These are phyloP conservation scores for Paecilomyces sp. DNA, from an alignment of 2,329 filamentous ascomycete genomes.

Conservation along the genomic window DNA sequence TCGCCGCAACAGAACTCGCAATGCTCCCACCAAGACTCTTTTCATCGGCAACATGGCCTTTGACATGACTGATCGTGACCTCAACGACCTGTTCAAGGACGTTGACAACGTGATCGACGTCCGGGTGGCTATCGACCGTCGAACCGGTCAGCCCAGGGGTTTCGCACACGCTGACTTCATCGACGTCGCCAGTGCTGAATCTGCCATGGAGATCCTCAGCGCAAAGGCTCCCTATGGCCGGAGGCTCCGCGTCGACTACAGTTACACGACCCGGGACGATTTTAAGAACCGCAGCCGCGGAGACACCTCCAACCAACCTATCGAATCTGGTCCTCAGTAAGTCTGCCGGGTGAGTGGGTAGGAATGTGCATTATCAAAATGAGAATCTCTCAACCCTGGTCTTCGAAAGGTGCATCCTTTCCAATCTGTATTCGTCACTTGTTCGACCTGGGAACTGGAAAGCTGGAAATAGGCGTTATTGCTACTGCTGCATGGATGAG, in stretches of 20 bases:
- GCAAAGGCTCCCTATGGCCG: slow-evolving; percentile 59
- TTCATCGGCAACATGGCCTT: slow-evolving; percentile 84
- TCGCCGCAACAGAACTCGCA: slow-evolving; percentile 9
- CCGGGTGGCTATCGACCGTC: slow-evolving; percentile 73
- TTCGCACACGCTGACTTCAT: slow-evolving; percentile 80
- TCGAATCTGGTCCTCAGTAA: background rate
- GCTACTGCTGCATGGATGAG: background rate
- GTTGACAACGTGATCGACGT: slow-evolving; percentile 67
- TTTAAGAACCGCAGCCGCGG: background rate
- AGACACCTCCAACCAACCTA: background rate
- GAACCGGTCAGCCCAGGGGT: slow-evolving; percentile 72
- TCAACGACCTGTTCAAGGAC: slow-evolving; percentile 68
- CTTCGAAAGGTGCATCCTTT: background rate
- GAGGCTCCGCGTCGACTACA: slow-evolving; percentile 59
- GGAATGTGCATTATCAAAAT: background rate
- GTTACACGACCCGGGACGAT: slow-evolving; percentile 18
- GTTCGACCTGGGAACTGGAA: background rate
- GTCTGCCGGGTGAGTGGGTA: background rate
- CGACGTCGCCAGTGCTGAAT: slow-evolving; percentile 57
- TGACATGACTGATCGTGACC: slow-evolving; percentile 74
- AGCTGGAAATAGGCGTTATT: background rate
- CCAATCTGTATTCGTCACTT: background rate
- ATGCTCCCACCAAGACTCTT: slow-evolving; percentile 56
- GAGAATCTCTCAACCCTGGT: background rate
- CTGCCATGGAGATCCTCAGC: slow-evolving; percentile 51